Base-by-base conservation (phyloP, 768 basidiomycete species). In the Calocera viscosa region DNA sequence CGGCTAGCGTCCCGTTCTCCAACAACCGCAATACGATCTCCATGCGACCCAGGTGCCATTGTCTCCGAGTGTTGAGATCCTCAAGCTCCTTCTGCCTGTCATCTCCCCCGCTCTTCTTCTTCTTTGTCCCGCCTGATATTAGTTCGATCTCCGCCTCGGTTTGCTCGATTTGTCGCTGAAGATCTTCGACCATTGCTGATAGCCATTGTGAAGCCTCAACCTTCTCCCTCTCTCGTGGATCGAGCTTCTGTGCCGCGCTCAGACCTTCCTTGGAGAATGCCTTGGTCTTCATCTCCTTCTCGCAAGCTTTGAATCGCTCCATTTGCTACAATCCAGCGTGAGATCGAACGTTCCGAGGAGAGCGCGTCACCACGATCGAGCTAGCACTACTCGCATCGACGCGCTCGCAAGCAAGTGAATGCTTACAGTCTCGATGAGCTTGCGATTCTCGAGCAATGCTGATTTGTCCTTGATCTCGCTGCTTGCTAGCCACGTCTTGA, bases 211-310 rank as follows among this genome's bases (percentile, higher is more conserved):
- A 75, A 64, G 88, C 85, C 72, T 98, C 95, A 71, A 88, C 82
- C 77, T 97, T 97, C 78, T 94, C 93, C 79, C 96, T 93, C 67
- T 95, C 93, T 74, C 92, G 94, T 66, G 96, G 96, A 77, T 98
- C 96, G 26, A 98, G 86, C 73, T 91, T 93, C 39, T 91, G 84
- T 12, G 93, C 91, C 68, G 94, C 91, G 68, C 89, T 96, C 43
- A 99, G 82, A 43, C 96, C 96, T 77, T 98, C 96, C 74, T 98
- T 99, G 22, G 94, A 97, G 78, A 98, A 99, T 0, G 96, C 96
- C 77, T 99, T 99, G 67, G 96, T 98, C 83, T 99, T 99, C 95
- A 98, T 98, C 79, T 99, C 96, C 81, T 98, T 99, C 80, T 99
- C 96, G 79, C 94, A 94, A 26, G 95, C 95, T 74, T 99, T 99